Percentiles rank a stretch among this genome's conserved stretches.
Evolutionary conservation across 2,329 filamentous ascomycete genomes (phyloP).

Genomic region (Aspergillus alliaceus): DNA sequence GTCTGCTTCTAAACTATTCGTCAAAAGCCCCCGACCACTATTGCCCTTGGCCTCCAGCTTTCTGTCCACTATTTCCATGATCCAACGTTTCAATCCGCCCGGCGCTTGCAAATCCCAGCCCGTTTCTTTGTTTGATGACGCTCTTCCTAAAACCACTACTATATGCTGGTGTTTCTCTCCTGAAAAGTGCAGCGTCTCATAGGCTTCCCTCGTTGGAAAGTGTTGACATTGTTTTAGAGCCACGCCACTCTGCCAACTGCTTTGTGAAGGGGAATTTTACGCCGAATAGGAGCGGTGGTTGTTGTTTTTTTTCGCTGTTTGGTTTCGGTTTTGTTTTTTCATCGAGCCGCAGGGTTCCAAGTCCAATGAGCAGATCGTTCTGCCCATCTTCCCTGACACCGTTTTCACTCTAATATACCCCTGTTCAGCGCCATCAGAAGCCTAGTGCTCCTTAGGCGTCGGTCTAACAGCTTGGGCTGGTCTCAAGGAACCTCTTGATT

Average conservation of each 20-base stretch:
- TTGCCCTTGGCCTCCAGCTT: neutral
- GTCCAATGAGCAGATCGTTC: conserved; percentile 9
- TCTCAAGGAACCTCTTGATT: conserved; percentile 19
- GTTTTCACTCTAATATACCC: conserved; percentile 19
- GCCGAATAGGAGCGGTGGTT: neutral
- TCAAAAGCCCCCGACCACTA: conserved; percentile 4
- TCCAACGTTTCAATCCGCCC: neutral
- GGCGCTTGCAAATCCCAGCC: neutral
- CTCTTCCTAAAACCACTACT: too few relatives aligned
- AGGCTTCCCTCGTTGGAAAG: neutral
- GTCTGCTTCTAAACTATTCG: conserved; percentile 5
- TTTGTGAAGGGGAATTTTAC: neutral
- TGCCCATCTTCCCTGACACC: conserved; percentile 7
- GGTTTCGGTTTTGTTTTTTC: conserved; percentile 2
- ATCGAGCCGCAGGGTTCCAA: conserved; percentile 11
- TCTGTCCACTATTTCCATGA: neutral
- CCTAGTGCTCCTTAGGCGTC: conserved; percentile 19
- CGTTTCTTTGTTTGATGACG: neutral
- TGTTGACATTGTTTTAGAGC: neutral
- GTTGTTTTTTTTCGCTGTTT: neutral
- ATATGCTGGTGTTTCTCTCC: neutral
- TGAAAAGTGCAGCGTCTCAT: neutral
- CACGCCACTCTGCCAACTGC: neutral
- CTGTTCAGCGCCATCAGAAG: conserved; percentile 11
- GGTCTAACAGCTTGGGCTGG: conserved; percentile 19